Percentiles rank a stretch among this genome's conserved stretches.
Conservation (phyloP, 164 flowering plant species). For the Chimonanthus praecox region DNA sequence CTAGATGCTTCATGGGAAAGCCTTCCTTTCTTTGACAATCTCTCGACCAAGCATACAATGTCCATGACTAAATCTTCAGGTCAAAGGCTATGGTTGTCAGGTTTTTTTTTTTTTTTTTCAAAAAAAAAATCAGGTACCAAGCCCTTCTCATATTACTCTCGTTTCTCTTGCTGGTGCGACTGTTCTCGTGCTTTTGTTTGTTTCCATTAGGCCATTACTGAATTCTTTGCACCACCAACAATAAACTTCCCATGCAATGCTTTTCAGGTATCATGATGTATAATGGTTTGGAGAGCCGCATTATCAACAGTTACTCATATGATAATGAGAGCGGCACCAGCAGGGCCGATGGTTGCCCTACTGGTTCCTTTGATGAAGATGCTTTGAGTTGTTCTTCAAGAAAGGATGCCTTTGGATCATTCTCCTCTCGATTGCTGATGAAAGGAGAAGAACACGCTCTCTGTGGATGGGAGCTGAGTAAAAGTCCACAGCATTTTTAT, state of each 20-base stretch:
- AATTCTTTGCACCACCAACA: not conserved
- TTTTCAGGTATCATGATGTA: slow-evolving; percentile 70
- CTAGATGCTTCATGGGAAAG: too few species aligned
- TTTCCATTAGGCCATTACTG: not conserved
- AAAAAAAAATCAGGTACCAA: not conserved
- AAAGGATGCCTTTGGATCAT: slow-evolving; percentile 71
- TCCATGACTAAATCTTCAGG: too few species aligned
- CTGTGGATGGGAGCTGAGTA: slow-evolving; percentile 50
- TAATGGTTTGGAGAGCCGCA: slow-evolving; percentile 84
- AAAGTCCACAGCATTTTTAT: slow-evolving; percentile 33
- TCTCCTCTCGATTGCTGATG: slow-evolving; percentile 58
- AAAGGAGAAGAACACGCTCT: slow-evolving; percentile 40
- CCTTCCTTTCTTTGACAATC: too few species aligned
- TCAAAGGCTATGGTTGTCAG: not conserved
- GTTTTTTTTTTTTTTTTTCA: not conserved
- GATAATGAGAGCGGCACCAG: slow-evolving; percentile 67
- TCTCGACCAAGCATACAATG: too few species aligned
- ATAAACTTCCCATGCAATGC: not conserved
- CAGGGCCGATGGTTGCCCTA: slow-evolving; percentile 51
- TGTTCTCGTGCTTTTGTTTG: not conserved
- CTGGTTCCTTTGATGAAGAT: slow-evolving; percentile 72
- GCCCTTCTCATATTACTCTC: not conserved
- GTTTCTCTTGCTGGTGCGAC: not conserved
- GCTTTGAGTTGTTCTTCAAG: slow-evolving; percentile 77
- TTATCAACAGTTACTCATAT: slow-evolving; percentile 42